Evolutionary conservation across 345 rosid genomes (phyloP).

Genomic region (Carallia brachiata): DNA sequence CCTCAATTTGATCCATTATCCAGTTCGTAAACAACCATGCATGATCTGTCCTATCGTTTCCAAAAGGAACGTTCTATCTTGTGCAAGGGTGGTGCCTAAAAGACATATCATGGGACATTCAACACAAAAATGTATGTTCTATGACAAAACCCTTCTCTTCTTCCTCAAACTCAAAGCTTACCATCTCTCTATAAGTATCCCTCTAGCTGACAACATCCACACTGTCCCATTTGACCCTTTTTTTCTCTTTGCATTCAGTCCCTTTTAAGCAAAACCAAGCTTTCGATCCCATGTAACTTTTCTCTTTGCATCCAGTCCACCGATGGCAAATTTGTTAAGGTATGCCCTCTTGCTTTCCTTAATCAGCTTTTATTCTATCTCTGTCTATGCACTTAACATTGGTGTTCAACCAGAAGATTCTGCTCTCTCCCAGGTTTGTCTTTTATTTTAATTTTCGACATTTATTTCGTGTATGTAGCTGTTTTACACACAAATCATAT

Average conservation of each 20-base stretch:
- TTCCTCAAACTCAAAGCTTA: not conserved
- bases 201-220: not conserved
- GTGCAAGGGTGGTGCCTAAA: too few relatives aligned
- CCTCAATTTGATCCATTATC: too few relatives aligned
- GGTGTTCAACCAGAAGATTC: slow-evolving; percentile 58
- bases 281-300: not conserved
- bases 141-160: not conserved
- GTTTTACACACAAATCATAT: not conserved
- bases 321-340: slow-evolving; percentile 16
- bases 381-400: slow-evolving; percentile 56
- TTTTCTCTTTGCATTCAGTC: slow-evolving; percentile 18
- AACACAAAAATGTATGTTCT: too few relatives aligned
- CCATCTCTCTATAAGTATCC: not conserved
- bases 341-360: slow-evolving; percentile 9
- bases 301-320: not conserved
- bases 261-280: slow-evolving; percentile 32
- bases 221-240: not conserved
- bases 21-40: too few relatives aligned
- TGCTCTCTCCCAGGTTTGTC: slow-evolving; percentile 50
- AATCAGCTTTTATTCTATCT: slow-evolving; percentile 17
- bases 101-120: too few relatives aligned
- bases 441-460: not conserved
- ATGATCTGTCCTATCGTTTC: too few relatives aligned
- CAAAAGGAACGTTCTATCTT: too few relatives aligned
- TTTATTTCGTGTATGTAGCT: not conserved